These are phyloP conservation scores for Penicillium angulare DNA, from an alignment of 495 filamentous ascomycete genomes.

Conservation along the genomic window DNA sequence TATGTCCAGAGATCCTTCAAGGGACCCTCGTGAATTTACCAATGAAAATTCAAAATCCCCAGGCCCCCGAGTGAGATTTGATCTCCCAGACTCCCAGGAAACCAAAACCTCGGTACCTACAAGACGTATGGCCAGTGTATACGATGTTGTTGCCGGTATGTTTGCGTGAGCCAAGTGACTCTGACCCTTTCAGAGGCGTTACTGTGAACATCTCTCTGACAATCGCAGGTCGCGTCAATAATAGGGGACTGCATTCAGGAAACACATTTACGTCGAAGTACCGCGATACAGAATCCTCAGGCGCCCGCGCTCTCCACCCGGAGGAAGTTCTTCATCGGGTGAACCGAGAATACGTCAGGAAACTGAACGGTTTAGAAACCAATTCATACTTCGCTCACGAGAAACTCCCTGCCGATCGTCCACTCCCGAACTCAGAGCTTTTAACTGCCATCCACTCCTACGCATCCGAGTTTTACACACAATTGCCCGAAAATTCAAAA, in stretches of 20 bases:
- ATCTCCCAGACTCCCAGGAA: background rate
- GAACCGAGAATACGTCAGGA: slow-evolving; percentile 58
- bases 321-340: slow-evolving; percentile 72
- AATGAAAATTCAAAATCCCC: background rate
- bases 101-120: background rate
- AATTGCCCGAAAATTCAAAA: slow-evolving; percentile 27
- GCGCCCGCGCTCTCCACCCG: slow-evolving; percentile 55
- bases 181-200: too few species aligned
- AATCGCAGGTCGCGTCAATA: slow-evolving; percentile 50
- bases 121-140: slow-evolving; percentile 55
- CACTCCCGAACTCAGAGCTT: slow-evolving; percentile 69
- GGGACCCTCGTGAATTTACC: too few species aligned
- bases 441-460: slow-evolving; percentile 77
- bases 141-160: slow-evolving; percentile 78
- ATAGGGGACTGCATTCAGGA: slow-evolving; percentile 39
- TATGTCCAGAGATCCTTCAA: background rate
- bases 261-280: slow-evolving; percentile 37
- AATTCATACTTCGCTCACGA: slow-evolving; percentile 68
- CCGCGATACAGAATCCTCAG: slow-evolving; percentile 53
- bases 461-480: slow-evolving; percentile 67
- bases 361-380: slow-evolving; percentile 62
- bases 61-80: slow-evolving; percentile 1
- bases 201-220: slow-evolving; percentile 6
- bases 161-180: background rate
- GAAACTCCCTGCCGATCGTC: slow-evolving; percentile 48